Evolutionary conservation across 2,329 filamentous ascomycete genomes (phyloP).

Genomic region (Aureobasidium sp.): DNA sequence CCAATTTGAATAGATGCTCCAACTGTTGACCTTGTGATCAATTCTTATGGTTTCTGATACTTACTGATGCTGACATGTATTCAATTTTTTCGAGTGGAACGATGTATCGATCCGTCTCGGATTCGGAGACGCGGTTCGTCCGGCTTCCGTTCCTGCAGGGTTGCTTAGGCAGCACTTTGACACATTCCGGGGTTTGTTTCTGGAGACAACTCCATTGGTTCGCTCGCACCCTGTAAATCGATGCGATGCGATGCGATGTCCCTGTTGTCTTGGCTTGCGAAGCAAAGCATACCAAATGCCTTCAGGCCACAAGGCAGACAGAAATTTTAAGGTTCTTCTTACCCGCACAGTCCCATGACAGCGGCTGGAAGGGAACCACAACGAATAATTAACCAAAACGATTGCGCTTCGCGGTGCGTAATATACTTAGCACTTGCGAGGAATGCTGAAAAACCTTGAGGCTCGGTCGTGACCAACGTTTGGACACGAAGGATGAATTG

Average conservation of each 20-base stretch:
- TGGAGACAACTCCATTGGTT: neutral
- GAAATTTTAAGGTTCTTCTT: neutral
- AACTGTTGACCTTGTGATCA: neutral
- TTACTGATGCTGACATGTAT: neutral
- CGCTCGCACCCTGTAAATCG: neutral
- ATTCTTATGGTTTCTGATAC: neutral
- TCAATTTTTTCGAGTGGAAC: neutral
- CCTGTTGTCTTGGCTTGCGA: neutral
- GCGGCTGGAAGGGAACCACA: neutral
- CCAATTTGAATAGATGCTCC: neutral
- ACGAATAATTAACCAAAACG: too few species aligned
- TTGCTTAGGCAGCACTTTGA: conserved; percentile 11
- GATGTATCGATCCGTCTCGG: neutral
- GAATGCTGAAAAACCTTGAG: neutral
- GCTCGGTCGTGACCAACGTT: neutral
- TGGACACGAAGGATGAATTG: neutral
- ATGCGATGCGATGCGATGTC: neutral
- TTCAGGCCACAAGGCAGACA: neutral
- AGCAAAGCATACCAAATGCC: neutral
- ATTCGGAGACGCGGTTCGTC: neutral
- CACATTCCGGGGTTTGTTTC: conserved; percentile 3
- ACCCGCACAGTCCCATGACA: neutral
- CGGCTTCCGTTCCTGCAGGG: conserved; percentile 9
- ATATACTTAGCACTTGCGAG: neutral
- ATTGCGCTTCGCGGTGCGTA: neutral